Evolutionary conservation across 2,329 filamentous ascomycete species (phyloP).

Genomic region (Calonectria pseudoreteaudii): DNA sequence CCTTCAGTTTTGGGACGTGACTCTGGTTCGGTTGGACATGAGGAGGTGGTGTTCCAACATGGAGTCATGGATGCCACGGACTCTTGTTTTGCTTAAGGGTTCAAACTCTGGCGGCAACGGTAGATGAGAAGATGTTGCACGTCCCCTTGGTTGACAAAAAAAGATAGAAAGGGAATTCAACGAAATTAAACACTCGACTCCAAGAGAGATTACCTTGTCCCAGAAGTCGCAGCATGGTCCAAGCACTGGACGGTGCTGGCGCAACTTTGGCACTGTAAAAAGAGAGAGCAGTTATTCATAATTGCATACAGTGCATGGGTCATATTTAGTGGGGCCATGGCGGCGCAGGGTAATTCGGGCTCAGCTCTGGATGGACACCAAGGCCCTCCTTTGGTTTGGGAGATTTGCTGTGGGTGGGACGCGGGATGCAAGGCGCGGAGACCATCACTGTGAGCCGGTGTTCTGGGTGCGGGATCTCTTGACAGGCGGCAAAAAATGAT

Average conservation of each 20-base stretch:
- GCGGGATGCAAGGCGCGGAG: constrained; percentile 39
- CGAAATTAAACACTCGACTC: constrained; percentile 42
- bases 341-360: constrained; percentile 30
- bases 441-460: constrained; percentile 42
- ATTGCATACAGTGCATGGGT: constrained; percentile 42
- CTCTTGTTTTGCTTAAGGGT: constrained; percentile 23
- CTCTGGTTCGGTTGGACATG: constrained; percentile 24
- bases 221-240: constrained; percentile 25
- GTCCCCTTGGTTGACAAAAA: not conserved
- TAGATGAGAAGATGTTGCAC: constrained; percentile 31
- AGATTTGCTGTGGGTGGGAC: constrained; percentile 40
- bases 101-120: constrained; percentile 29
- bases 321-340: not conserved
- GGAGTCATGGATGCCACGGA: constrained; percentile 43
- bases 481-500: constrained; percentile 40
- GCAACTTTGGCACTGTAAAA: constrained; percentile 24
- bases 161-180: constrained; percentile 40
- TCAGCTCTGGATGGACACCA: constrained; percentile 29
- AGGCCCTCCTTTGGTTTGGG: constrained; percentile 33
- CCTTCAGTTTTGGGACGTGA: constrained; percentile 21
- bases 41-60: constrained; percentile 32
- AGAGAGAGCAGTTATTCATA: constrained; percentile 11
- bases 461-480: constrained; percentile 47
- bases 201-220: constrained; percentile 43
- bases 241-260: constrained; percentile 41